Percentiles rank a stretch among this genome's conserved stretches.
Evolutionary conservation across 139 green algal genomes (phyloP).

Genomic region (Closterium sp.): DNA sequence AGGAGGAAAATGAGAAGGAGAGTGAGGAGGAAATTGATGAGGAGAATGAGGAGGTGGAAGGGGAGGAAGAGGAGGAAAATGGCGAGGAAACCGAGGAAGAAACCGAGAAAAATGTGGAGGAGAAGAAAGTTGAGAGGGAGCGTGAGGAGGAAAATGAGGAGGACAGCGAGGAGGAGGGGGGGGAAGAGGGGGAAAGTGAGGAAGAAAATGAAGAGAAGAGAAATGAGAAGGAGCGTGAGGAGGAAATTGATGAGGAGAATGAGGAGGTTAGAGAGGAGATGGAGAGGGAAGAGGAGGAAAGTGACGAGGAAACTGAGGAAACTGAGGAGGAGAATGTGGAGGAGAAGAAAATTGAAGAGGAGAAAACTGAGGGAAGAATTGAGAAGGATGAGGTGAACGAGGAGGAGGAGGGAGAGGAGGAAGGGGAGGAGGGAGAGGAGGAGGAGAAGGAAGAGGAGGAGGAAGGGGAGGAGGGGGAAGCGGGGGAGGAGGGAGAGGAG

Average conservation of each 20-base stretch:
- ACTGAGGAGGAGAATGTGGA: not conserved
- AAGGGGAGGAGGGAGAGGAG: not conserved
- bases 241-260: not conserved
- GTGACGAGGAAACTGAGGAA: not conserved
- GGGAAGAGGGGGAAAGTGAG: not conserved
- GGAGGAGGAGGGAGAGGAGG: not conserved
- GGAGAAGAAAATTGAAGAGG: too few species aligned
- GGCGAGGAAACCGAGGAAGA: not conserved
- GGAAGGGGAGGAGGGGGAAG: not conserved
- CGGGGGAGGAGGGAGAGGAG: not conserved
- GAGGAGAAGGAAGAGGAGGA: not conserved
- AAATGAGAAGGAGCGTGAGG: not conserved
- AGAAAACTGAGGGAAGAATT: too few species aligned
- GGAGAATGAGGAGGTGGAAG: too few species aligned
- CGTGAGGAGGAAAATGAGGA: not conserved
- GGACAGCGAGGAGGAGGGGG: not conserved
- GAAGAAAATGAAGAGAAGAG: too few species aligned
- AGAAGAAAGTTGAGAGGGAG: not conserved
- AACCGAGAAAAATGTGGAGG: not conserved
- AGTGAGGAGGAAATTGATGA: too few species aligned
- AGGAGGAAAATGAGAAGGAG: too few species aligned
- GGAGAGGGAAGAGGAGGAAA: not conserved
- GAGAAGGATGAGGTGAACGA: not conserved
- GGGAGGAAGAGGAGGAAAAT: not conserved
- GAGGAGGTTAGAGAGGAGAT: too few species aligned